Percentiles rank a stretch among this genome's conserved stretches.
Conservation (phyloP, 2,329 filamentous ascomycete genomes). For the Pseudogymnoascus sp. region DNA sequence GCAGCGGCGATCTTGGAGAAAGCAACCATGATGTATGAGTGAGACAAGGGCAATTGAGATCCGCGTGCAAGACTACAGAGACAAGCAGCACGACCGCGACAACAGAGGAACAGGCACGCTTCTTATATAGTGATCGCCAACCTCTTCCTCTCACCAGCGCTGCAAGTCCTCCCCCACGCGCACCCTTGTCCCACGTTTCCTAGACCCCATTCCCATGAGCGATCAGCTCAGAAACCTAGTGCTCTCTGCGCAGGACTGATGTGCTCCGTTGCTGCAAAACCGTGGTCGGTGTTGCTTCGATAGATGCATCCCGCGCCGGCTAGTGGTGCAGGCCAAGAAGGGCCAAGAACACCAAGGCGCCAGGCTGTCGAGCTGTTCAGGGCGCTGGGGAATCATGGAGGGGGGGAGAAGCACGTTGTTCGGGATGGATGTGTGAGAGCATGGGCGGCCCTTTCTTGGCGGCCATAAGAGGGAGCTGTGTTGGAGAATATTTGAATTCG, state of each 20-base stretch:
- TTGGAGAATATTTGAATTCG: background rate
- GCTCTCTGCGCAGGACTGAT: background rate
- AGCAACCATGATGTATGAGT: conserved; percentile 22
- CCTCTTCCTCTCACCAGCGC: background rate
- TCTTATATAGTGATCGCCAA: conserved; percentile 3
- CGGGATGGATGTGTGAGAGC: background rate
- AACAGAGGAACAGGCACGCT: background rate
- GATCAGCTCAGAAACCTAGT: background rate
- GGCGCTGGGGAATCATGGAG: conserved; percentile 2
- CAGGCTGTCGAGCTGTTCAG: background rate
- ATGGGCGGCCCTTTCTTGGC: background rate
- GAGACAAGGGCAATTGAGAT: background rate
- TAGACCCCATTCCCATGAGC: background rate
- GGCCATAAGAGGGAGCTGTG: conserved; percentile 1
- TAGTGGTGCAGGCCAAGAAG: background rate
- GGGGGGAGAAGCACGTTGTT: background rate
- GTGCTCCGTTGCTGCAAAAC: background rate
- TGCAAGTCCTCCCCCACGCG: background rate
- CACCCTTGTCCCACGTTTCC: conserved; percentile 1
- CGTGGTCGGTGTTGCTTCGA: background rate
- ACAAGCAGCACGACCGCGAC: background rate
- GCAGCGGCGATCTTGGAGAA: conserved; percentile 24
- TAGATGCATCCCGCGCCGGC: background rate
- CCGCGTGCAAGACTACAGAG: background rate
- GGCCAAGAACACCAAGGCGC: background rate